Percentiles rank a stretch among this genome's conserved stretches.
These are phyloP conservation scores for Hypocreales sp. DNA, from an alignment of 2,329 filamentous ascomycete genomes.

Conservation along the genomic window DNA sequence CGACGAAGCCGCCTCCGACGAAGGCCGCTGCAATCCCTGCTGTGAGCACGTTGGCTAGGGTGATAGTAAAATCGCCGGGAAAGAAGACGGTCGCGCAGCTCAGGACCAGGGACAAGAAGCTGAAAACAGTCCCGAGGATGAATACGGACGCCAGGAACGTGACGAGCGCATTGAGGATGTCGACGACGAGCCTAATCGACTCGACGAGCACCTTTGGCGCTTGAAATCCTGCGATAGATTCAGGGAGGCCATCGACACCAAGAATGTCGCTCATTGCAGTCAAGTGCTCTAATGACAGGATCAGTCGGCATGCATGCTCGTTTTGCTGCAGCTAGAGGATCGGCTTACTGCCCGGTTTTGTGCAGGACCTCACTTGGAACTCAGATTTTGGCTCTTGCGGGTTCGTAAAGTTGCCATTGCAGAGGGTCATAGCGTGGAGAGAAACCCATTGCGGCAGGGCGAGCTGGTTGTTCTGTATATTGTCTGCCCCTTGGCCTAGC, in stretches of 20 bases:
- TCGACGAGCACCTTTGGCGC: neutral
- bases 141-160: neutral
- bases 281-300: neutral
- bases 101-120: neutral
- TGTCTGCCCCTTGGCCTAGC: neutral
- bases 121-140: neutral
- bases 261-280: neutral
- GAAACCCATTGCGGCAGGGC: neutral
- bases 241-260: neutral
- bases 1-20: neutral
- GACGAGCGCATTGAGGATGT: neutral
- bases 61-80: neutral
- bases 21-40: neutral
- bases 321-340: neutral
- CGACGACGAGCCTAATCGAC: neutral
- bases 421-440: neutral
- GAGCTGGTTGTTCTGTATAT: neutral
- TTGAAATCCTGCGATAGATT: neutral
- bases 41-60: neutral
- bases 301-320: neutral
- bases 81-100: neutral
- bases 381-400: neutral
- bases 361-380: neutral
- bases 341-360: neutral
- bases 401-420: neutral